Base-by-base conservation (phyloP, 208 protist species). In the Crithidia expoeki region DNA sequence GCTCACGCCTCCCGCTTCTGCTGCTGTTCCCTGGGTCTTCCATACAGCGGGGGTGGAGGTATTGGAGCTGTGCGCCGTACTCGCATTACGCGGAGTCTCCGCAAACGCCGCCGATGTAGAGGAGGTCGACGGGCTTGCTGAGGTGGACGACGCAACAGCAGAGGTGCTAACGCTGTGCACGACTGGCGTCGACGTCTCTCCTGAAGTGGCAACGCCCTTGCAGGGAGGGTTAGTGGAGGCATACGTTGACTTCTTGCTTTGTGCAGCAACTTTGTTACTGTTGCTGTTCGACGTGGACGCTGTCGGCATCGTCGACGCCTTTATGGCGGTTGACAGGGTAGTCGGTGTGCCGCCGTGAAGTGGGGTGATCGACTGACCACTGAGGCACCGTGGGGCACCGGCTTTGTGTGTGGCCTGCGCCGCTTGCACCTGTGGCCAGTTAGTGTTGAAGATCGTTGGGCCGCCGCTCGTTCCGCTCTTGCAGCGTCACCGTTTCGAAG, bases 381-480 rank as follows among this genome's bases (percentile, higher is more conserved):
- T 51, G 38, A 63, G 58, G 17, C 46, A 14, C 2, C 32, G 21
- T 21, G 46, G 30, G n/a, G 32, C 46, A 28, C 12, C n/a, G 11
- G 21, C 46, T 55, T 40, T 55, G 12, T 16, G 33, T 0, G 61
- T 5, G 1, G n/a, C 49, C 49, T 33, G 59, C 28, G 30, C 46
- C 9, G 50, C 19, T 23, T 63, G 69, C 28, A 38, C 32, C n/a
- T 63, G 59, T 1, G 69, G 69, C 30, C 44, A 19, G 61, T 75
- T 75, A 44, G 69, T 68, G 69, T 49, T 68, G 51, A 75, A 61
- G 2, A 58, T n/a, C 21, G 14, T 50, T 11, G 32, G 32, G 49
- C 53, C 38, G 32, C 63, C 60, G 53, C 52, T 63, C 30, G 53
- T n/a, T 19, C 40, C 40, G 33, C 61, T 64, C 16, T 30, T 16